Evolutionary conservation across 148 eudicot species (phyloP), one percentile per base, ranked within the genome.

Genomic region (Heliamphora exappendiculata): DNA sequence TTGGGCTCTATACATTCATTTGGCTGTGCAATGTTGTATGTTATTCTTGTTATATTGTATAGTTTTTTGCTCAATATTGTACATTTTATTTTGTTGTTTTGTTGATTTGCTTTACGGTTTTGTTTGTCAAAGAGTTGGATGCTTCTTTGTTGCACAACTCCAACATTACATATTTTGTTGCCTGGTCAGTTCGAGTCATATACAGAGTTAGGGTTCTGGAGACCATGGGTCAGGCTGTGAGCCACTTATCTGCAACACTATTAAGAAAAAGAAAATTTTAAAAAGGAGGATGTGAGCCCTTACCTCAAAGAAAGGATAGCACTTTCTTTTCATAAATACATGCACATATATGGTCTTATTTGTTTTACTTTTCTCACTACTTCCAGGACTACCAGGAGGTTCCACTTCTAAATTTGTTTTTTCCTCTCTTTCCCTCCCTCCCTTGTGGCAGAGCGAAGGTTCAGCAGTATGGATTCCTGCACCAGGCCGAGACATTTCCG

Each of bases 391-490:
- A n/a, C n/a, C n/a, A n/a, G n/a, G n/a, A 26, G 22, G 36, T 28
- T 59, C 4, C 29, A 8, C n/a, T 62, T 62, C 39, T 13, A 7
- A 71, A 44, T 60, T 4, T 29, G 12, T 65, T 42, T 41, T 39
- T 45, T 77, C 33, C 50, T 60, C n/a, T 70, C 36, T 73, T 83
- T 58, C 6, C 36, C 3, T 78, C 33, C 19, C 59, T 62, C 62
- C 36, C 54, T n/a, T n/a, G n/a, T 74, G 73, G 86, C 88, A 91
- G 92, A 91, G 79, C 37, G 98, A 93, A 87, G 96, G 96, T 71
- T 76, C 89, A 14, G 87, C 91, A 31, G 86, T 90, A 57, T 93
- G 97, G 97, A 73, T 85, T 73, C 81, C 91, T 33, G 80, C 88
- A 57, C 89, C 90, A 17, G 89, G 87, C 72, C 89, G 93, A 57